Evolutionary conservation across 805 yeast species (phyloP), one percentile per base, ranked within the genome.

Genomic region (Ogataea salicorniae): DNA sequence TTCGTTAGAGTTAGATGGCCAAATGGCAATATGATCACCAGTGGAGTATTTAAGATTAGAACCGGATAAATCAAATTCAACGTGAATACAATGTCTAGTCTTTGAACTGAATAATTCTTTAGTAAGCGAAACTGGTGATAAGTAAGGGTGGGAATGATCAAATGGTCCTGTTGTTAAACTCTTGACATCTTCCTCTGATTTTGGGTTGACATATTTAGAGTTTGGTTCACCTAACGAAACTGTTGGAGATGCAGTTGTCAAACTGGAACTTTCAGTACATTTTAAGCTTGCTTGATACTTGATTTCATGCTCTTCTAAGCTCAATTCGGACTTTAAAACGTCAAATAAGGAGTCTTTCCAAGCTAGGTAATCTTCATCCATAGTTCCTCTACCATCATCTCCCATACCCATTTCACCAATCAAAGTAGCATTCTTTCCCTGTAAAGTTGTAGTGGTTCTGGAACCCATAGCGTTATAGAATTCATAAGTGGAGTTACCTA

Each of bases 401-500:
- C 97, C 99, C 66, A 81, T 80, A 41, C 98, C 98, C 50, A 79
- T 76, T n/a, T 72, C 73, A 42, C 94, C 95, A 47, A 94, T 68
- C 42, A 82, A 66, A 39, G 75, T 73, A 29, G 94, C 97, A 46
- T 92, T 91, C 36, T 87, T 83, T 26, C 71, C 74, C 44, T 81
- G 69, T 22, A 75, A 64, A 50, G 74, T 73, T 47, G 76, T 71
- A 47, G 75, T 67, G 41, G 80, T 72, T 58, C 80, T 80, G 50
- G 80, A 80, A 37, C 91, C 90, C 50, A 89, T 85, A 42, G 84
- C 87, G 64, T 94, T 94, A 75, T 76, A 92, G 65, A 86, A 83
- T 68, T 92, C 98, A 64, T 92, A 92, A 26, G 97, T 91, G 39
- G 91, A 83, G 71, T 94, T 92, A 63, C 99, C 99, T 52, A 92